Evolutionary conservation across 2,329 filamentous ascomycete species (phyloP), one percentile per base, ranked within the genome.

Genomic region (Botrytis elliptica): DNA sequence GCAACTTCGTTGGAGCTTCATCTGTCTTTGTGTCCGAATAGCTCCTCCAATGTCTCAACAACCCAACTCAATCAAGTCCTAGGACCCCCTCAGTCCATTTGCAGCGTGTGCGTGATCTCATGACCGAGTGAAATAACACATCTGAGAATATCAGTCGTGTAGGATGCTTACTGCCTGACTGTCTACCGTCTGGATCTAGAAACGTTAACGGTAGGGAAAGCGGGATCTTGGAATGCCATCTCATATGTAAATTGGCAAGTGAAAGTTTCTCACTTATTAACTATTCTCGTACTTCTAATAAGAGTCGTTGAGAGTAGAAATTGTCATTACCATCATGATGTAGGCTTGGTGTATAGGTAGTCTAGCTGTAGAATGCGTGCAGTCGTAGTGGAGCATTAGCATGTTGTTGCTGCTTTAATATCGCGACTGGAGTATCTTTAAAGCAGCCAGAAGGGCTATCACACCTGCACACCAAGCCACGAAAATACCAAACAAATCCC

Each of bases 341-440:
- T 52, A 25, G 46, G 12, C 10, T 55, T n/a, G 49, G 12, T n/a
- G 49, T 29, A 57, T 29, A 29, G 5, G 4, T 38, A 38, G 55
- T 40, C 0, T 40, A 25, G 40, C 40, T 42, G 6, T 33, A 59
- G 3, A 18, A 14, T 10, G 2, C 18, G 16, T 36, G 29, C 8
- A 20, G n/a, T 36, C 18, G 12, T 25, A 16, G 33, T 18, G 52
- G 29, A 38, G 36, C 7, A 18, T 14, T 10, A 38, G 29, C 14
- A 6, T n/a, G 16, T 1, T 44, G 18, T 7, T 64, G 62, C 62
- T n/a, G 62, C 62, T 64, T 64, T 64, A n/a, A 18, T 3, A 7
- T 7, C 1, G 25, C 2, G 6, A 5, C 18, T 1, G 1, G 3
- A 20, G 2, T 3, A 0, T 0, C 0, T 12, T 66, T 25, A 68